These are phyloP conservation scores for Pythium dissimile DNA, from an alignment of 352 stramenopile species.

Conservation along the genomic window DNA sequence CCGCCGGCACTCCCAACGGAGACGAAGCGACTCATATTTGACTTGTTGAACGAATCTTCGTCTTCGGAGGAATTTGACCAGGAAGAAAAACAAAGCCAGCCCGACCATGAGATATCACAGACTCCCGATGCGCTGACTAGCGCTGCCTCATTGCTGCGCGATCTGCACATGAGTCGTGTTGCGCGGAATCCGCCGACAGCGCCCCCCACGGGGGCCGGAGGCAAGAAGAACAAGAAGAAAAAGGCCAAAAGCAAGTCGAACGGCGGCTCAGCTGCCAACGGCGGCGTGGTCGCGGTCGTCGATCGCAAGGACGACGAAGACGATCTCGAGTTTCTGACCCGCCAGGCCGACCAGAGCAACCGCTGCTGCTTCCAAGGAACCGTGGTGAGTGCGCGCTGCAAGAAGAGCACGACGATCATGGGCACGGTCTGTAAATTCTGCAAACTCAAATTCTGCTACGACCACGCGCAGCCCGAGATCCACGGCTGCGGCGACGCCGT, in stretches of 20 bases:
- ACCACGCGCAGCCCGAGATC: constrained; percentile 65
- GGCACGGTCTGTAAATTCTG: constrained; percentile 79
- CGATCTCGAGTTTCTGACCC: constrained; percentile 71
- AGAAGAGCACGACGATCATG: constrained; percentile 55
- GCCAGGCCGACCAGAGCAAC: constrained; percentile 45
- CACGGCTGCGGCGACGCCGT: constrained; percentile 77
- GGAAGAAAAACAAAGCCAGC: neutral
- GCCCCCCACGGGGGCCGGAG: constrained; percentile 5
- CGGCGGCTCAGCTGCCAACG: constrained; percentile 3
- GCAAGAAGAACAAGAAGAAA: constrained; percentile 49
- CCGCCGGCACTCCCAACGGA: constrained; percentile 10
- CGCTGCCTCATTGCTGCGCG: constrained; percentile 48
- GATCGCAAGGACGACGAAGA: constrained; percentile 45
- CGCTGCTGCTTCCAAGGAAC: constrained; percentile 51
- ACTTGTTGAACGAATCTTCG: constrained; percentile 25
- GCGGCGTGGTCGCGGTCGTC: constrained; percentile 26
- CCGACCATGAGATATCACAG: neutral
- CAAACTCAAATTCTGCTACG: constrained; percentile 85
- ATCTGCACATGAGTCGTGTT: constrained; percentile 61
- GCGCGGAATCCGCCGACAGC: constrained; percentile 36
- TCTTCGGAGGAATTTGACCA: constrained; percentile 18
- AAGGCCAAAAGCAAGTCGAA: constrained; percentile 6
- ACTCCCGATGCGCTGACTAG: constrained; percentile 10
- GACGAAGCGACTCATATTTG: constrained; percentile 31
- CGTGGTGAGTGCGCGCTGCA: constrained; percentile 28